phyloP scores from a whole-genome alignment of 2,329 filamentous ascomycete species.

The Paecilomyces formosus region DNA sequence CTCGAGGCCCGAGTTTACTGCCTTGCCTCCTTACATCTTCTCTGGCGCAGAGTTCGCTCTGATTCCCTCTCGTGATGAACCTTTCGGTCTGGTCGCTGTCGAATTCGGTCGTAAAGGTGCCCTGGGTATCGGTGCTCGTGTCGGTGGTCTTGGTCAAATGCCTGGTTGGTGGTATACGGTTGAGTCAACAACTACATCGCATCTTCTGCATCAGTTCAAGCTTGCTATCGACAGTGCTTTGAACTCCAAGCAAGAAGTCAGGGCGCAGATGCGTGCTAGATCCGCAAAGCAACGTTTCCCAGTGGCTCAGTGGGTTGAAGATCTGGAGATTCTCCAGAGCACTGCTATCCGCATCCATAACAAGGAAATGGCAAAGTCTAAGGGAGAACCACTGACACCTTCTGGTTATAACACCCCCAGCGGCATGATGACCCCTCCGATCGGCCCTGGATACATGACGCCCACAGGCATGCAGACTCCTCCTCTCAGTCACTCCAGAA shows the following conservation, averaged over 20 bases:
- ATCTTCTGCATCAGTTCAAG: conserved; percentile 59
- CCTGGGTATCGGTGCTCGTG: conserved; percentile 57
- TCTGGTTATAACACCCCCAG: conserved; percentile 38
- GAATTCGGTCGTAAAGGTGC: conserved; percentile 63
- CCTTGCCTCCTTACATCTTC: conserved; percentile 60
- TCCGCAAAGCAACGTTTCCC: conserved; percentile 61
- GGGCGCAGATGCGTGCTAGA: conserved; percentile 57
- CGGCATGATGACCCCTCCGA: conserved; percentile 26
- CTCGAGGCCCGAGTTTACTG: conserved; percentile 62
- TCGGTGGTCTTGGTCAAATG: conserved; percentile 63
- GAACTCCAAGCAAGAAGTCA: conserved; percentile 47
- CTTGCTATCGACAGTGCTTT: conserved; percentile 56
- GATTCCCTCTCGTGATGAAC: conserved; percentile 62
- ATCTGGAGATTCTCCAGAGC: conserved; percentile 54
- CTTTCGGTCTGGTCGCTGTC: conserved; percentile 61
- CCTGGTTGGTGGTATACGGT: conserved; percentile 66
- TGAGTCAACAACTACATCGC: conserved; percentile 56
- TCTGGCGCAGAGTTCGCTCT: conserved; percentile 61
- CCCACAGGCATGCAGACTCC: conserved; percentile 27
- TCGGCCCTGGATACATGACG: conserved; percentile 17
- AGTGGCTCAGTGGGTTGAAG: conserved; percentile 59
- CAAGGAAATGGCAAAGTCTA: conserved; percentile 31
- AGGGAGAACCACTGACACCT: conserved; percentile 24
- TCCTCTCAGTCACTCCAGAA: conserved; percentile 21
- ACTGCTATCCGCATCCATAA: conserved; percentile 53